Conservation (phyloP, 805 yeast genomes). For the Candida pseudoglaebosa region DNA sequence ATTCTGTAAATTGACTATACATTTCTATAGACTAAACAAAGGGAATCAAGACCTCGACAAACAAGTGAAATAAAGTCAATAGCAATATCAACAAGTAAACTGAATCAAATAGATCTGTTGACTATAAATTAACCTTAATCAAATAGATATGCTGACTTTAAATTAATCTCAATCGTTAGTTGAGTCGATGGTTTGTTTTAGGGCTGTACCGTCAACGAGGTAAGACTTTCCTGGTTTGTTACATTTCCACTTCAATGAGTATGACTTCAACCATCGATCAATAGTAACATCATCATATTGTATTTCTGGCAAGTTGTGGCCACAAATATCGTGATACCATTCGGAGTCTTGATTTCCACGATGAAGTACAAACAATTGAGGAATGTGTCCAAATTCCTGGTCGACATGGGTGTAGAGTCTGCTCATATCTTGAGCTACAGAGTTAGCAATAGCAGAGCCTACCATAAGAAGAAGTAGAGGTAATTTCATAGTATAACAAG, state of each 20-base stretch:
- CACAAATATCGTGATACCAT: background rate
- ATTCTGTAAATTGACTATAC: too few species aligned
- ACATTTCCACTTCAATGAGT: constrained; percentile 1
- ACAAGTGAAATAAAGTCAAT: too few species aligned
- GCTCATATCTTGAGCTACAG: background rate
- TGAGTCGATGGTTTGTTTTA: too few species aligned
- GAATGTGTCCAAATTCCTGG: background rate
- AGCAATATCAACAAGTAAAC: too few species aligned
- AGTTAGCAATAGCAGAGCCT: background rate
- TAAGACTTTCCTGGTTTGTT: constrained; percentile 3
- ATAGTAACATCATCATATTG: background rate
- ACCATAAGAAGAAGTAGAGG: background rate
- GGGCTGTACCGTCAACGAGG: background rate
- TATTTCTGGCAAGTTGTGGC: background rate
- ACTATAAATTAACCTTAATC: too few species aligned
- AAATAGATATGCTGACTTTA: too few species aligned
- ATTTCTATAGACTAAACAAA: too few species aligned
- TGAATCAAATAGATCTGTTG: too few species aligned
- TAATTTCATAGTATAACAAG: background rate
- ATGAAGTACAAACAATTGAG: constrained; percentile 1
- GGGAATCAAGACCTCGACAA: too few species aligned
- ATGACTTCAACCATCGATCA: constrained; percentile 2
- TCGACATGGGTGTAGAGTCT: background rate
- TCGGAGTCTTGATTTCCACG: constrained; percentile 1
- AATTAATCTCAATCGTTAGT: too few species aligned